Evolutionary conservation across 148 eudicot species (phyloP).

Genomic region (Polygonum maritimum): DNA sequence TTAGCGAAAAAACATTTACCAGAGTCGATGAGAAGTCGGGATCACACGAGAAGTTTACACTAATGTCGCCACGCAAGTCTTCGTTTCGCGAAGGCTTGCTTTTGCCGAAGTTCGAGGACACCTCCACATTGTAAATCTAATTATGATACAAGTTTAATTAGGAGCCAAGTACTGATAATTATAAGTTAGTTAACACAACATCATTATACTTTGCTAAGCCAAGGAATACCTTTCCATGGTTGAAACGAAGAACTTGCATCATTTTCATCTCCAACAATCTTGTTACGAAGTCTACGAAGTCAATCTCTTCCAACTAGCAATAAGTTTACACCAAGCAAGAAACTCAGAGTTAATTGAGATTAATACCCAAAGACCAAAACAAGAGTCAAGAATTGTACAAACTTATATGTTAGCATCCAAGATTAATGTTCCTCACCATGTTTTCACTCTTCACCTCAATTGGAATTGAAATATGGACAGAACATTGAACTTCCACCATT

Average conservation of each 20-base stretch:
- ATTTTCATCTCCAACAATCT: conserved; percentile 1
- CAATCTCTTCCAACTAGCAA: background rate
- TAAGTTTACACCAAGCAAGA: background rate
- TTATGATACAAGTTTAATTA: background rate
- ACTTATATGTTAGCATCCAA: background rate
- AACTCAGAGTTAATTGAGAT: background rate
- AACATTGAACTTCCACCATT: conserved; percentile 96
- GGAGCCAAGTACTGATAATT: background rate
- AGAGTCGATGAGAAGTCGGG: background rate
- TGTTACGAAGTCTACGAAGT: background rate
- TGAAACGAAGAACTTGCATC: conserved; percentile 2
- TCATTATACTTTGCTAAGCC: background rate
- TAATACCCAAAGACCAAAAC: background rate
- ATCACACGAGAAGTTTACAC: background rate
- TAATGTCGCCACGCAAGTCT: background rate
- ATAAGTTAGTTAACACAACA: too few species aligned
- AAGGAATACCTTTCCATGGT: background rate
- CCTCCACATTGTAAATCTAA: background rate
- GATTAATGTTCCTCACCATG: conserved; percentile 24
- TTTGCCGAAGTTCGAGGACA: background rate
- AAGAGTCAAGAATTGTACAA: background rate
- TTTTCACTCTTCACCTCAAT: conserved; percentile 58
- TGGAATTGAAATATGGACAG: conserved; percentile 74
- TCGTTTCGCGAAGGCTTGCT: background rate
- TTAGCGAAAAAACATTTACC: background rate